A percentile compares a stretch with the other conserved stretches of the same genome.
These are phyloP conservation scores for Puccinia polysora DNA, from an alignment of 1,284 basidiomycete species.

Conservation along the genomic window DNA sequence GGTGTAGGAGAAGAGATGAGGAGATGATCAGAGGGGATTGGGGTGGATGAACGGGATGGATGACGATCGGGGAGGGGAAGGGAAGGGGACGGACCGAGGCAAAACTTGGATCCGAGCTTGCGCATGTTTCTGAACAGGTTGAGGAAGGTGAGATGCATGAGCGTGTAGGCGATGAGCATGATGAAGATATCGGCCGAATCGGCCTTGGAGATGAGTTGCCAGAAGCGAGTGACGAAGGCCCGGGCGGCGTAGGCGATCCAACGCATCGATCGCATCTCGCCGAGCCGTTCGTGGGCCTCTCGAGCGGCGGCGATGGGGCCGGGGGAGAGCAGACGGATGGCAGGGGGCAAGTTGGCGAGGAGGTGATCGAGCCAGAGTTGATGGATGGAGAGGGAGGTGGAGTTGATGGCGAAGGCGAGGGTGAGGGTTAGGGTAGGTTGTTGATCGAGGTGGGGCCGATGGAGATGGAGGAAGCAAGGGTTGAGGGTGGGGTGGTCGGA, in stretches of 20 bases:
- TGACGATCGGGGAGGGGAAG: neutral
- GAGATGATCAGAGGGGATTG: slow-evolving; percentile 33
- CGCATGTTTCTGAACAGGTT: slow-evolving; percentile 80
- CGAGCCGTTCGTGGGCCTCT: slow-evolving; percentile 55
- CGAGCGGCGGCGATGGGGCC: neutral
- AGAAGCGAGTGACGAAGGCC: slow-evolving; percentile 76
- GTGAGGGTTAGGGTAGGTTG: neutral
- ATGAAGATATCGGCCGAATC: slow-evolving; percentile 93
- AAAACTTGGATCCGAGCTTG: slow-evolving; percentile 73
- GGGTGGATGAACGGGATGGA: slow-evolving; percentile 44
- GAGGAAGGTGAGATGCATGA: slow-evolving; percentile 95
- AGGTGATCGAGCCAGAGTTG: slow-evolving; percentile 24
- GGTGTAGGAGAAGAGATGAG: neutral
- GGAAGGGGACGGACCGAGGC: slow-evolving; percentile 60
- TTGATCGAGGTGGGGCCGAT: slow-evolving; percentile 2
- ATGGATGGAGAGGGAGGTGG: neutral
- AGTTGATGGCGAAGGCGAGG: neutral
- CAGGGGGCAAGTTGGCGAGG: slow-evolving; percentile 6
- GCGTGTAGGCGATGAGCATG: slow-evolving; percentile 86
- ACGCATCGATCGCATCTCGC: slow-evolving; percentile 67
- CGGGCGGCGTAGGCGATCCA: slow-evolving; percentile 81
- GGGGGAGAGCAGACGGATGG: slow-evolving; percentile 2
- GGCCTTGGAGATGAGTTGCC: slow-evolving; percentile 78
- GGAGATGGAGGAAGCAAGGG: neutral
- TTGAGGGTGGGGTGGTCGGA: neutral